Conservation (phyloP, 176 grass and related monocot species). For the Phoenix dactylifera region DNA sequence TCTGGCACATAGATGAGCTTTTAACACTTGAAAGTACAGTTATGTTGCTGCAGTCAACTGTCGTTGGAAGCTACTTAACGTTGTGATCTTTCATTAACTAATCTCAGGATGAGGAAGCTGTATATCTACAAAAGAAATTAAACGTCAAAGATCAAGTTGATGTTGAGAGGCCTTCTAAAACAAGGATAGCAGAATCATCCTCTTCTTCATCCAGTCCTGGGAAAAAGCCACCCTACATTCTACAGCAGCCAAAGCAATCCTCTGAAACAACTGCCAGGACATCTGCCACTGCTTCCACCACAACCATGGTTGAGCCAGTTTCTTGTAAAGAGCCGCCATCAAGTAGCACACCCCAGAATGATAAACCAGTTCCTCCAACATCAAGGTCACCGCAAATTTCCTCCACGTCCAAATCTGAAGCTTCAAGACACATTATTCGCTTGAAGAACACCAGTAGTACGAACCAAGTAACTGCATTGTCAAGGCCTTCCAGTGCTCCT, state of each 20-base stretch:
- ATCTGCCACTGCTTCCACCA: constrained; percentile 13
- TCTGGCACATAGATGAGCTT: no score
- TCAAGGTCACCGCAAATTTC: constrained; percentile 22
- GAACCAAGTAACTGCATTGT: constrained; percentile 21
- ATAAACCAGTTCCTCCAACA: constrained; percentile 24
- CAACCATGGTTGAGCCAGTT: constrained; percentile 15
- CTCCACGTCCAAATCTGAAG: constrained; percentile 24
- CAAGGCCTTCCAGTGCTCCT: constrained; percentile 71
- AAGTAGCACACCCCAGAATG: constrained; percentile 25
- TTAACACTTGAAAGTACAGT: no score
- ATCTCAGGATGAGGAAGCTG: constrained; percentile 70
- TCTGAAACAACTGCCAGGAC: constrained; percentile 28
- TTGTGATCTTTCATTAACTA: constrained; percentile 3
- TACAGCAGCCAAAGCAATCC: constrained; percentile 45
- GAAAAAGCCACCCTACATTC: constrained; percentile 37
- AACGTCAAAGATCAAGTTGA: constrained; percentile 42
- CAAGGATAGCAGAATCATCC: constrained; percentile 37
- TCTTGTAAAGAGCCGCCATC: constrained; percentile 21
- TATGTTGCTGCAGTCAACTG: no score
- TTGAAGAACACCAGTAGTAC: constrained; percentile 21
- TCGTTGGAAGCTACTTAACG: no score
- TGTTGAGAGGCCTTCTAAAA: constrained; percentile 32
- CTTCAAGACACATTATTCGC: constrained; percentile 14
- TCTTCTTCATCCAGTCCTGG: constrained; percentile 40
- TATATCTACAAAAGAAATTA: constrained; percentile 34